phyloP scores from a whole-genome alignment of 148 eudicot genomes.

The Pharnaceum exiguum region DNA sequence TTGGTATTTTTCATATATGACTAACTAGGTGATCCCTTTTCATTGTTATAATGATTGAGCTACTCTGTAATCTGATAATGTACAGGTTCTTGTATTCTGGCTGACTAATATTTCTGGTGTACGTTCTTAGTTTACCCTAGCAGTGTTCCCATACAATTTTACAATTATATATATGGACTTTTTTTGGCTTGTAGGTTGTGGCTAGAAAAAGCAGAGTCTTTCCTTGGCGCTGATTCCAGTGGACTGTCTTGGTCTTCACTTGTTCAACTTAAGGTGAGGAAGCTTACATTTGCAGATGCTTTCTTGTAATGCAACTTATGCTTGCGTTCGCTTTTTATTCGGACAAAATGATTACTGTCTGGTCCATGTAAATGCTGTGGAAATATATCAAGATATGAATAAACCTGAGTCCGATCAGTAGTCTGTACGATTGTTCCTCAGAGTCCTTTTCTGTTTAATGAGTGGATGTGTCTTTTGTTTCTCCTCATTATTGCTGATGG shows the following conservation, averaged over 20 bases:
- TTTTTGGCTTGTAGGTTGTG: constrained; percentile 40
- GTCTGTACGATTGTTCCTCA: no score
- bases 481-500: no score
- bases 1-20: no score
- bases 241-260: constrained; percentile 52
- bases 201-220: constrained; percentile 60
- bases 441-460: not conserved
- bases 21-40: no score
- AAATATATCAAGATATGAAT: not conserved
- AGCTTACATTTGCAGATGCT: not conserved
- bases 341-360: not conserved
- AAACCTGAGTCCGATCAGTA: not conserved
- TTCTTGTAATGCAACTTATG: not conserved
- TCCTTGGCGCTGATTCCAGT: constrained; percentile 38
- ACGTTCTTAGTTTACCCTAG: no score
- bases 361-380: not conserved
- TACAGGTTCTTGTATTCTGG: no score
- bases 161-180: not conserved
- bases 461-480: no score
- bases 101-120: no score
- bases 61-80: no score
- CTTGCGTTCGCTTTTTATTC: no score
- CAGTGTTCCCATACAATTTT: no score
- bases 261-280: constrained; percentile 61
- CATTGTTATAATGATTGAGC: no score